These are phyloP conservation scores for Sporothrix sp. DNA, from an alignment of 2,329 filamentous ascomycete species.

Conservation along the genomic window DNA sequence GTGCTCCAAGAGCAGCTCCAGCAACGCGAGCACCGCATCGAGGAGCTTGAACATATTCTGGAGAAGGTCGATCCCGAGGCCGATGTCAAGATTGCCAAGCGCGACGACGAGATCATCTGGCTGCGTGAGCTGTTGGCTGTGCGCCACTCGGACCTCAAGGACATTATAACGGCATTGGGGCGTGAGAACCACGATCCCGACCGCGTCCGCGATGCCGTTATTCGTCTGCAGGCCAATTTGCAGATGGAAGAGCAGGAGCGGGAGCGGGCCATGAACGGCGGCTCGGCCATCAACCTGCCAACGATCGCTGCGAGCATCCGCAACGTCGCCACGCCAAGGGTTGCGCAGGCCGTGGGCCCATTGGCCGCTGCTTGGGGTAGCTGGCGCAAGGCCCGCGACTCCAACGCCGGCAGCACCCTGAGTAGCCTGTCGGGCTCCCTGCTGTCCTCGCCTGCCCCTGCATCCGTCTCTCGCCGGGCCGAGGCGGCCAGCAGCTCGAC, in stretches of 20 bases:
- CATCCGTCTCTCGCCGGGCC: conserved; percentile 11
- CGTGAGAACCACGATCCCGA: conserved; percentile 67
- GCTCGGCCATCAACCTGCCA: conserved; percentile 57
- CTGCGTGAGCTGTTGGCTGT: conserved; percentile 87
- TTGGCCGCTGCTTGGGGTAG: conserved; percentile 90
- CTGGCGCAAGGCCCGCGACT: conserved; percentile 65
- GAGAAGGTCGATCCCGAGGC: conserved; percentile 65
- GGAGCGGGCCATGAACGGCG: conserved; percentile 68
- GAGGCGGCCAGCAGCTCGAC: conserved; percentile 27
- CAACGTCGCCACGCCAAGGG: conserved; percentile 69
- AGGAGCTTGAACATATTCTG: conserved; percentile 68
- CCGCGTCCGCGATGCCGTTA: conserved; percentile 78
- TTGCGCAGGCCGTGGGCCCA: conserved; percentile 70
- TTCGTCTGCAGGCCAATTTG: conserved; percentile 84
- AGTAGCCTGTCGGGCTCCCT: conserved; percentile 38
- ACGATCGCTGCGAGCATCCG: conserved; percentile 59
- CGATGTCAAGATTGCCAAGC: conserved; percentile 73
- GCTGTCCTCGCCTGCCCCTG: conserved; percentile 29
- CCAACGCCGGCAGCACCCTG: conserved; percentile 26
- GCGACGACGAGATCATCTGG: conserved; percentile 91
- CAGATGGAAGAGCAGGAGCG: conserved; percentile 98
- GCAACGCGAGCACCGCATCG: conserved; percentile 82
- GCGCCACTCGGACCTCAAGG: conserved; percentile 80
- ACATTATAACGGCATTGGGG: conserved; percentile 74
- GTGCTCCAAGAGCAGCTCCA: conserved; percentile 95